Base-by-base conservation (phyloP, 2,329 filamentous ascomycete genomes). In the Elsinoe necatrix region DNA sequence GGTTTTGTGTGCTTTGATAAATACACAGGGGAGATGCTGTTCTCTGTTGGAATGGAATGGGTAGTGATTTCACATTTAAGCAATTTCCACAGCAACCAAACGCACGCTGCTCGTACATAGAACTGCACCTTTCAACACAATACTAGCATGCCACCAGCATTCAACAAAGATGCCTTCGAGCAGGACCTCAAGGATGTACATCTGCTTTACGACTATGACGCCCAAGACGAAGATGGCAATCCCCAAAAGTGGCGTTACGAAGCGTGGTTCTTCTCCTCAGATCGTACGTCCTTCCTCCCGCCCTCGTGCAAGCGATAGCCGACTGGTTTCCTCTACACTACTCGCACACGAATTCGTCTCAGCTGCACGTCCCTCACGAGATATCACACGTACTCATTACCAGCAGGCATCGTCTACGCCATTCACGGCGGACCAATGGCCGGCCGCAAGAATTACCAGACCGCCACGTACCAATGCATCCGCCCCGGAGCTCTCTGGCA, bases 351-450 rank as follows among this genome's bases (percentile, higher is more conserved):
- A n/a, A n/a, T n/a, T n/a, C n/a, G 29, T 34, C 18, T 11, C 20
- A 18, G 31, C 42, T 29, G 27, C 9, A 29, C 4, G 12, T 37
- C 34, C 12, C 14, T 14, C 34, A 6, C 3, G 14, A 37, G 34
- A 14, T 4, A 37, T 6, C 45, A 43, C 21, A 48, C 52, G n/a
- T 29, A 60, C 35, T 64, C 64, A 55, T 74, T 78, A 7, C 25
- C n/a, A 16, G 20, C 25, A 50, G 45, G 45, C 3, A 74, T 81
- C 48, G 75, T 82, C 58, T 83, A 83, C 61, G 74, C 75, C 21
- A 83, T 83, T 56, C 79, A 82, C 61, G 79, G 80, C 3, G 80
- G 80, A 0, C 80, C 80, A 2, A 83, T 83, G 80, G 74, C 75
- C 0, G 78, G 78, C 1, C 72, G 77, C 2, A 67, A 69, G 54